Base-by-base conservation (phyloP, 345 rosid genomes). In the Dipteronia sinensis region DNA sequence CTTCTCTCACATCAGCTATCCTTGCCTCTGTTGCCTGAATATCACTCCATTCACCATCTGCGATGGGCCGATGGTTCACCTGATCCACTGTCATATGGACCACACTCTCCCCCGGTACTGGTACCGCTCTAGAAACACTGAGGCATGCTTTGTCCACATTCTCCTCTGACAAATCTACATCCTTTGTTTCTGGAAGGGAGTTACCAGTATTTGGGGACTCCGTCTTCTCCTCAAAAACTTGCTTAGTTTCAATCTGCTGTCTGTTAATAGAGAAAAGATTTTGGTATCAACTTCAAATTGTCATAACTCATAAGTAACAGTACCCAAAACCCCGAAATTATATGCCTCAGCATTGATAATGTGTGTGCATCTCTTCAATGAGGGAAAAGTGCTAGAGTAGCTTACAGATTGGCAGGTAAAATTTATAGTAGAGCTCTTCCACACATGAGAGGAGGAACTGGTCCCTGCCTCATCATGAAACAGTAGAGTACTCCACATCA, bases 81-180 rank as follows among this genome's bases (percentile, higher is more conserved):
- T 90, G 89, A 63, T 93, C 89, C 38, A 82, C 88, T 19, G 89
- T 80, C 92, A 88, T 82, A 76, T 85, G 89, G 79, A 91, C 93
- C 10, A 90, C 87, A 38, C 74, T 89, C 83, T 86, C 93, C 67
- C 86, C 88, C 0, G 90, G 83, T 22, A 79, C 83, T 0, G 90
- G 88, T 17, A 82, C 58, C 19, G 86, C 83, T 85, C 86, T 82
- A 3, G 98, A 91, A 70, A 88, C 87, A 77, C 93, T 93, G 29
- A 94, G 84, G 76, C 99, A 96, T 67, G 95, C 97, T 88, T 92
- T 92, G 70, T 94, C 99, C 25, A 89, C 94, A 42, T 97, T 85
- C 88, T 89, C 89, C 27, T 94, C 94, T 6, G 91, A 82, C 62
- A 82, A 82, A 78, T 92, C 89, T 22, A 89, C 92, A 69, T 93